Evolutionary conservation across 352 stramenopile species (phyloP), one percentile per base, ranked within the genome.

Genomic region (Globisporangium heterothallicum): DNA sequence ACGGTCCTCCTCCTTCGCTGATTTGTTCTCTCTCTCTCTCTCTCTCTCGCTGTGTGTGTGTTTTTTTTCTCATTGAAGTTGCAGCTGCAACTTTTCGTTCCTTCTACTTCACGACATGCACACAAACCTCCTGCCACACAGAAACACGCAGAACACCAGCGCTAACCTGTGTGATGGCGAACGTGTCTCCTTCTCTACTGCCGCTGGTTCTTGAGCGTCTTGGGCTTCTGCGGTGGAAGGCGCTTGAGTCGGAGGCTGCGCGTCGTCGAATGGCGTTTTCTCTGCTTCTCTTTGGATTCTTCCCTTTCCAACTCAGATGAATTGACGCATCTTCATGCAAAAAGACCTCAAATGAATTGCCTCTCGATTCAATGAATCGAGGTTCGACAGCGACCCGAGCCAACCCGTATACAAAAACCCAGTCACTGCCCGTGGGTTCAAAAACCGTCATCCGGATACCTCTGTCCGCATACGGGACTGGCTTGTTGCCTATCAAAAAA

Each of bases 401-500:
- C 32, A 38, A 38, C 32, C 32, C 32, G 32, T 8, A 61, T 56
- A 61, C 45, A 44, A 49, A 54, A 42, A 49, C 35, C 44, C 24
- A 54, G 44, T 53, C 22, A n/a, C n/a, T n/a, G 41, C 42, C 32
- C 32, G n/a, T 38, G 32, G 32, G 32, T 38, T 38, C 32, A 38
- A 38, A 58, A 46, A 12, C 16, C 19, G 30, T 32, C 6, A 18
- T 49, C 53, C 52, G 56, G 56, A 62, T 62, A 57, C 32, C 2
- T 19, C 4, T 21, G 35, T 53, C 52, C 42, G 54, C 36, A 61
- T 61, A 61, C 22, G 4, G 19, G 30, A 44, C 54, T 56, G 54
- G 42, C 54, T 61, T 53, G 49, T 56, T 56, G 47, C 34, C 32
- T 44, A 18, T 53, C 47, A 53, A 53, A 53, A 53, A 53, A 44